Conservation (phyloP, 164 flowering plant genomes). For the Brasenia schreberi region DNA sequence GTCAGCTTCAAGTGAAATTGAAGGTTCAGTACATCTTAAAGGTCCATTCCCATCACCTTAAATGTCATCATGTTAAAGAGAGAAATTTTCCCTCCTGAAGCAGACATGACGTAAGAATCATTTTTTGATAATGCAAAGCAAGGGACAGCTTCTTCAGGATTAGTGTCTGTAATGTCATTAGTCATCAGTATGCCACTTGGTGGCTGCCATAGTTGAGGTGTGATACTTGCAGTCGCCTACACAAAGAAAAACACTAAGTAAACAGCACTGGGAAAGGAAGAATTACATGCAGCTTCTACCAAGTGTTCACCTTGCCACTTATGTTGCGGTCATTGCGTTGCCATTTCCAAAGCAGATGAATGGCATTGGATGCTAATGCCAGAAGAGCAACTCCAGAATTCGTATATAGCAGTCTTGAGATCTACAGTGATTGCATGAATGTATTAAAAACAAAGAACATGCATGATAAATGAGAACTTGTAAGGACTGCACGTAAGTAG, state of each 20-base stretch:
- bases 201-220: conserved; percentile 69
- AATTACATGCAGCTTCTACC: not conserved
- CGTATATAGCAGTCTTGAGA: conserved; percentile 61
- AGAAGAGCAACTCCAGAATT: conserved; percentile 62
- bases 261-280: not conserved
- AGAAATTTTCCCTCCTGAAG: conserved; percentile 1
- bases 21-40: not conserved
- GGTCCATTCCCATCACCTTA: not conserved
- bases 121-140: conserved; percentile 82
- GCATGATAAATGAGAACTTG: not conserved
- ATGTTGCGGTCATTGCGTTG: conserved; percentile 48
- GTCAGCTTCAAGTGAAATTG: not conserved
- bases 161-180: conserved; percentile 47
- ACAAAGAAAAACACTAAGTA: conserved; percentile 9
- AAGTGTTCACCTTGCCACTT: conserved; percentile 41
- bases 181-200: conserved; percentile 68
- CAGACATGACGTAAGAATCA: conserved; percentile 4
- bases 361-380: conserved; percentile 72
- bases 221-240: conserved; percentile 56
- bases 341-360: conserved; percentile 80
- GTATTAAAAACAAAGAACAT: not conserved
- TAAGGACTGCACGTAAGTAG: too few relatives aligned
- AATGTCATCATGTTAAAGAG: conserved; percentile 3
- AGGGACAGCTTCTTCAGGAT: conserved; percentile 54
- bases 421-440: conserved; percentile 21